phyloP scores from a whole-genome alignment of 306 rosid species.

The Cucumis sativus region DNA sequence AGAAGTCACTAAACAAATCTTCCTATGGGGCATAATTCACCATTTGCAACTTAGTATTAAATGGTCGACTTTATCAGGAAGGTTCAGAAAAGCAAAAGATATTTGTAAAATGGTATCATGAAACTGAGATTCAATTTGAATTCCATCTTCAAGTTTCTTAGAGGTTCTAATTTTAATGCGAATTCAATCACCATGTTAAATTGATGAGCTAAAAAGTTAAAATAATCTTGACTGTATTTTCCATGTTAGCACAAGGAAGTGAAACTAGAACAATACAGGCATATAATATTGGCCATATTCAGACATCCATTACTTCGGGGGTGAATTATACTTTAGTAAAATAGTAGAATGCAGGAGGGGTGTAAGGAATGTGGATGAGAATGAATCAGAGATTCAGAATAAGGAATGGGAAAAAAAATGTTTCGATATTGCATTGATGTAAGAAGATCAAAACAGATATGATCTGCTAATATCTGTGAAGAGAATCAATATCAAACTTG shows the following conservation, averaged over 20 bases:
- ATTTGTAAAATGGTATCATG: background rate
- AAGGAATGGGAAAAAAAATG: background rate
- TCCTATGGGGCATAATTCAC: background rate
- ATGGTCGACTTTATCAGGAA: background rate
- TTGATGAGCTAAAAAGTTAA: background rate
- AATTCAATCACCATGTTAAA: background rate
- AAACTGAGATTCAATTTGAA: background rate
- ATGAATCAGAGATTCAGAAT: background rate
- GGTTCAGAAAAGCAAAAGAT: background rate
- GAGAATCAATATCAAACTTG: background rate
- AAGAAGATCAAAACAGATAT: background rate
- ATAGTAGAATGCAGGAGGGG: background rate
- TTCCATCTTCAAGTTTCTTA: background rate
- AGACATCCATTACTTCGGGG: background rate
- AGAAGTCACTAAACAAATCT: background rate
- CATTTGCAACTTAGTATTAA: background rate
- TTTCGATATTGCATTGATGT: background rate
- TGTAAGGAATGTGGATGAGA: background rate
- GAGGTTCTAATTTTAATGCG: background rate
- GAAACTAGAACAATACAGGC: background rate
- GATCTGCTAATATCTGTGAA: background rate
- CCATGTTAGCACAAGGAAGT: background rate
- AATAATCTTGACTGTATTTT: background rate
- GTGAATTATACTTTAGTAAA: background rate
- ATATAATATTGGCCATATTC: background rate